Conservation (phyloP, 164 flowering plant species). For the Aristolochia fimbriata region DNA sequence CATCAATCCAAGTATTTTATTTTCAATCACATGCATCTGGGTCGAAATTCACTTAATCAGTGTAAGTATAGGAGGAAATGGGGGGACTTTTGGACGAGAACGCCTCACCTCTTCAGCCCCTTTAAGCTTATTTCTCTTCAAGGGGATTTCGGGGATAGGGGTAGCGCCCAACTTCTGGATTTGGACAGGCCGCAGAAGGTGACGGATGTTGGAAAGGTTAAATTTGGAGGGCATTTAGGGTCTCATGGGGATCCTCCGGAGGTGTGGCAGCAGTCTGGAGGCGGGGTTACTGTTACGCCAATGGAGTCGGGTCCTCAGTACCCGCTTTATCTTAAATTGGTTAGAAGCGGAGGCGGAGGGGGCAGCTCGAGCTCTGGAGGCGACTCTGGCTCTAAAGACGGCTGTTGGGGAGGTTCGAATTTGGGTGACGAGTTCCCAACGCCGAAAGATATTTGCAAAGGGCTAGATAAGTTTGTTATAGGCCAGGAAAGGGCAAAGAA, state of each 20-base stretch:
- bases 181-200: background rate
- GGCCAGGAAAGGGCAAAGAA: constrained; percentile 93
- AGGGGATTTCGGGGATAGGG: constrained; percentile 35
- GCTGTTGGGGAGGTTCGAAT: constrained; percentile 77
- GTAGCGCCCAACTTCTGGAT: constrained; percentile 1
- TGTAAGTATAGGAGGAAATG: constrained; percentile 19
- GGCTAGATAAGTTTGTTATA: constrained; percentile 86
- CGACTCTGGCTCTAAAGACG: constrained; percentile 48
- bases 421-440: constrained; percentile 71
- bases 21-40: constrained; percentile 38
- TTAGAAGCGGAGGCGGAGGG: constrained; percentile 21
- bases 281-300: constrained; percentile 28
- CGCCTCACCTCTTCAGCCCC: constrained; percentile 35
- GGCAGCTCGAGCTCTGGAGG: constrained; percentile 25
- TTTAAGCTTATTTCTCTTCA: constrained; percentile 45
- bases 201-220: constrained; percentile 5
- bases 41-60: constrained; percentile 26
- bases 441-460: constrained; percentile 84
- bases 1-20: constrained; percentile 43
- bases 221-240: constrained; percentile 12
- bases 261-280: constrained; percentile 78
- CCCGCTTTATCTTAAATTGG: constrained; percentile 7
- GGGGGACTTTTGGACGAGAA: constrained; percentile 24
- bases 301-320: constrained; percentile 6
- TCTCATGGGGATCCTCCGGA: constrained; percentile 71